Conservation (phyloP, 179 eudicot species). For the Beta lomatogona region DNA sequence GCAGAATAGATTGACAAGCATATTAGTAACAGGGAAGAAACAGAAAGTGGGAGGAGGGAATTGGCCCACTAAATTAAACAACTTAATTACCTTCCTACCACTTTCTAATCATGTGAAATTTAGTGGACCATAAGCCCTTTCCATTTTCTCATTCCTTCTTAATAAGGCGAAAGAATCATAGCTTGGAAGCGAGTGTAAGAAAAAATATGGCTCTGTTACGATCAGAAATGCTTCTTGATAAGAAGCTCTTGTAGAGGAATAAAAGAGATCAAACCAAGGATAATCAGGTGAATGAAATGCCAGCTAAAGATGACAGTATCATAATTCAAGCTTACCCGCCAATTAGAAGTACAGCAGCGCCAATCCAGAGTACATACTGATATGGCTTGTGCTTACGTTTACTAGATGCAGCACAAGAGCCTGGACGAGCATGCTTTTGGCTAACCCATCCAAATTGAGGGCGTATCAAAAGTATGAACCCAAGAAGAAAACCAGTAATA, state of each 20-base stretch:
- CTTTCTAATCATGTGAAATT: not conserved
- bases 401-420: slow-evolving; percentile 10
- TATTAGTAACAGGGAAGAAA: not conserved
- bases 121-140: not conserved
- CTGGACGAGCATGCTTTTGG: slow-evolving; percentile 33
- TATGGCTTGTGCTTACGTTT: slow-evolving; percentile 44
- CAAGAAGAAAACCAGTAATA: slow-evolving; percentile 53
- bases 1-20: no score
- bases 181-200: not conserved
- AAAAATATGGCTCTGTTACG: not conserved
- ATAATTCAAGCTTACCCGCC: slow-evolving; percentile 30
- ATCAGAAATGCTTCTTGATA: not conserved
- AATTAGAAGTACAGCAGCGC: slow-evolving; percentile 28
- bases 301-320: no score
- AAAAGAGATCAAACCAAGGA: not conserved
- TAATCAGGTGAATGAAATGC: not conserved
- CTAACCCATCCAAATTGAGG: slow-evolving; percentile 53
- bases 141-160: not conserved
- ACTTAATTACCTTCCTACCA: not conserved
- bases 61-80: not conserved
- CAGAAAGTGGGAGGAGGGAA: not conserved
- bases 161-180: not conserved
- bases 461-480: slow-evolving; percentile 48
- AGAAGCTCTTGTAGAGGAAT: not conserved
- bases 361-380: slow-evolving; percentile 35